Conservation (phyloP, 768 basidiomycete species). For the Coprinellus micaceus region DNA sequence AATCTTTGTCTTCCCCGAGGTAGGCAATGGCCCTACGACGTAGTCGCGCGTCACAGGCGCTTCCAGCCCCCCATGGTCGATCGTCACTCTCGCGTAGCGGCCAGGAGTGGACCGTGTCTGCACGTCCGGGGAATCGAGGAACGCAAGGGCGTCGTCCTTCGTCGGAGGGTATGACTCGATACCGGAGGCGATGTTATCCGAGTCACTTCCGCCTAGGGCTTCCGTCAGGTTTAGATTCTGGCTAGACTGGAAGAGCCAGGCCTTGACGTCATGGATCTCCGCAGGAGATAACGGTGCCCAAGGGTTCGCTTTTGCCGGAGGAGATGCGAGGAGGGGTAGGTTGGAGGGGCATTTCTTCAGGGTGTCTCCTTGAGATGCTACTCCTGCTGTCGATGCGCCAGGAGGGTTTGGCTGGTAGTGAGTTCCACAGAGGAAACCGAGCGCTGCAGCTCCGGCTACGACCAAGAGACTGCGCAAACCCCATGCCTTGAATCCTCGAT, state of each 20-base stretch:
- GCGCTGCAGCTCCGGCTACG: too few relatives aligned
- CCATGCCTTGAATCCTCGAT: too few relatives aligned
- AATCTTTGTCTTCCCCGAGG: slow-evolving; percentile 36
- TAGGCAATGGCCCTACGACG: slow-evolving; percentile 55
- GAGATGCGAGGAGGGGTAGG: not conserved
- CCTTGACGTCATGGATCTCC: not conserved
- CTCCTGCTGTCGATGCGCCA: too few relatives aligned
- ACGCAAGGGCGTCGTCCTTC: slow-evolving; percentile 44
- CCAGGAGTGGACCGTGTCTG: slow-evolving; percentile 30
- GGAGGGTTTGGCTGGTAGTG: too few relatives aligned
- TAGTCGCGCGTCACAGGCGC: slow-evolving; percentile 50
- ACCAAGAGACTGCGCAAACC: too few relatives aligned
- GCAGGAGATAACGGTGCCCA: not conserved
- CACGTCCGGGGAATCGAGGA: slow-evolving; percentile 38
- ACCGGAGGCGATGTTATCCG: slow-evolving; percentile 49
- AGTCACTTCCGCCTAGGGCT: slow-evolving; percentile 17
- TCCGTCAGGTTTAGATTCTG: too few relatives aligned
- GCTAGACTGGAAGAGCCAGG: slow-evolving; percentile 44
- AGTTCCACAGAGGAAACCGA: too few relatives aligned
- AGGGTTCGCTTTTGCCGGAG: not conserved
- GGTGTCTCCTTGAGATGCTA: not conserved
- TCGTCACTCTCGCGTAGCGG: slow-evolving; percentile 44
- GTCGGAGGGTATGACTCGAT: slow-evolving; percentile 49
- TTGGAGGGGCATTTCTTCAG: not conserved
- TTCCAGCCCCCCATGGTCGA: slow-evolving; percentile 43